Evolutionary conservation across 2,329 filamentous ascomycete species (phyloP), one percentile per base, ranked within the genome.

Genomic region (Trichoderma sp.): DNA sequence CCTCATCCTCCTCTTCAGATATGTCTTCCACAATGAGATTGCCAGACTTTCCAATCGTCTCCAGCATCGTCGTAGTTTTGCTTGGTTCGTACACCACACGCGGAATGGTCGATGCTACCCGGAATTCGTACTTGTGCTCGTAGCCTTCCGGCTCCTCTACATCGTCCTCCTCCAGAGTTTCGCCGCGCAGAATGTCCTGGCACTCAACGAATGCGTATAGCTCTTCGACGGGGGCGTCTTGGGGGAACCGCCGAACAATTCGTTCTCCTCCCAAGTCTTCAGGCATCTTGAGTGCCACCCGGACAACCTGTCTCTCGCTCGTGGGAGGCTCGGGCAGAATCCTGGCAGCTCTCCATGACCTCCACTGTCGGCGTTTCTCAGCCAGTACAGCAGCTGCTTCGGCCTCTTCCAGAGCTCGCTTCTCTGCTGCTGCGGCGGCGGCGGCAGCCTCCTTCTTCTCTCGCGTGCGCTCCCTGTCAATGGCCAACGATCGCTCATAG

Each of bases 191-290:
- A 6, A 90, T 73, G 63, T 92, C 89, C 76, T 93, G 90, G 80
- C 94, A 98, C 76, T 99, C 95, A 2, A 98, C 93, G 80, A 97
- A 97, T 0, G 94, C 95, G 78, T 98, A 98, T 6, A 99, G 81
- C 74, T 97, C 93, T 76, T 98, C 94, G 42, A 98, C 82, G 2
- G 86, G 84, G 0, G 91, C 87, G n/a, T 87, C 83, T 1, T 85
- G 82, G 0, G 83, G 78, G 76, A 99, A 98, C 59, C 87, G 87
- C 50, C 94, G 86, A 67, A 97, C 87, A 2, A 97, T 86, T 50
- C 94, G 86, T 58, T 92, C 90, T 0, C 88, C 91, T 5, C 87
- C 90, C 0, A 79, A 80, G 34, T 77, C 77, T 71, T 84, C 82
- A 9, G 87, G 87, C 84, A 90, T 86, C 80, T 88, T 89, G 50